Evolutionary conservation across 768 basidiomycete species (phyloP), one percentile per base, ranked within the genome.

Genomic region (Suillus hirtellus): DNA sequence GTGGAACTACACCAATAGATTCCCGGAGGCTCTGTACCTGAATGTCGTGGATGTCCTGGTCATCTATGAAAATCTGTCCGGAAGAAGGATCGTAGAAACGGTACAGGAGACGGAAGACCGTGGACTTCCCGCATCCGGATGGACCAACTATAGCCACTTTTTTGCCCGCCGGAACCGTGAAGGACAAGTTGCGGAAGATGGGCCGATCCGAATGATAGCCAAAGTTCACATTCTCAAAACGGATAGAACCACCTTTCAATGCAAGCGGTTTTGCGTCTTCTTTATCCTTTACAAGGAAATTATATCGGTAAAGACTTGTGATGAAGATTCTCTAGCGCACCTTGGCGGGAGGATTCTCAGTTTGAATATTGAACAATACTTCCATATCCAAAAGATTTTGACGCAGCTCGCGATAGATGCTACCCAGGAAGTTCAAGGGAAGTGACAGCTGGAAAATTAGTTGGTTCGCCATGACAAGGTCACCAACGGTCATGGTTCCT

Each of bases 381-480:
- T 98, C 96, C 96, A 99, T 98, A 74, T 99, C 97, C 54, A 99
- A 84, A 47, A 99, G 77, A 72, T 95, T 96, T 72, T 99, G 97
- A 47, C 95, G 82, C 76, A 99, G 86, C 73, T 99, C 97, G 55
- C 97, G 93, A 71, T 99, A 99, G 59, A 99, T 96, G 2, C 95
- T 93, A 1, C 94, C 97, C 64, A 99, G 79, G 78, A 99, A 99
- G 77, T 99, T 99, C 65, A 99, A 86, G 4, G 97, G 97, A 38
- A 99, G 79, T 0, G 95, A 97, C 0, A 99, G 80, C 72, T 99
- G 97, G 81, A 99, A 99, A 40, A 99, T 95, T 31, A 99, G 84
- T 72, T 98, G 96, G 75, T 99, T 99, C 69, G 97, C 91, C 96
- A 99, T 99, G 68, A 99, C 97, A 15, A 99, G 85, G 71, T 99